Conservation (phyloP, 208 protist genomes). For the Angomonas ambiguus region DNA sequence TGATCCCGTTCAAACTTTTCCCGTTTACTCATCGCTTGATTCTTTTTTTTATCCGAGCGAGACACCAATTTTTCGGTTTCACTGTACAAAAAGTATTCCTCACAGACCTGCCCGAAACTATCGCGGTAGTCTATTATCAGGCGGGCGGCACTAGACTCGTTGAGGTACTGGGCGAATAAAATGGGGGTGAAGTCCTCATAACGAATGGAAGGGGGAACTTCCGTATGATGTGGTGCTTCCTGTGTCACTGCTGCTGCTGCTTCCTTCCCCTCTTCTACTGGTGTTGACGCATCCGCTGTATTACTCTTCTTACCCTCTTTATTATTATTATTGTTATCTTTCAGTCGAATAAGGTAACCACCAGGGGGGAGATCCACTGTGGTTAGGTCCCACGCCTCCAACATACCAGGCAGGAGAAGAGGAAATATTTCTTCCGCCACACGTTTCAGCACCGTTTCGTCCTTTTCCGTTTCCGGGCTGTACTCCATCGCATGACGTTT, state of each 20-base stretch:
- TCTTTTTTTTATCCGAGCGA: slow-evolving; percentile 77
- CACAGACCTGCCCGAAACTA: slow-evolving; percentile 90
- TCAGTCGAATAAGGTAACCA: slow-evolving; percentile 53
- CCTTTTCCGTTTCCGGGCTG: neutral
- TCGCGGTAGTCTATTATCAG: slow-evolving; percentile 36
- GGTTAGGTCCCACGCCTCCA: slow-evolving; percentile 47
- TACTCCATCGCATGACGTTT: neutral
- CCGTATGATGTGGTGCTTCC: neutral
- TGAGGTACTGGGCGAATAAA: slow-evolving; percentile 78
- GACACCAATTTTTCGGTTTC: slow-evolving; percentile 86
- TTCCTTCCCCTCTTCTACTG: neutral
- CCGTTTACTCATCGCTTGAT: slow-evolving; percentile 75
- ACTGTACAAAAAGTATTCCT: slow-evolving; percentile 91
- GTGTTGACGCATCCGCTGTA: neutral
- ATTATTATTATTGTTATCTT: slow-evolving; percentile 1
- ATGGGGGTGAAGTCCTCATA: slow-evolving; percentile 92
- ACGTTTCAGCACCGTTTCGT: neutral
- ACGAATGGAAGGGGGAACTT: slow-evolving; percentile 24
- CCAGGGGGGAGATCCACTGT: slow-evolving; percentile 36
- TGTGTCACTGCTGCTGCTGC: neutral
- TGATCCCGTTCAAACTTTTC: slow-evolving; percentile 90
- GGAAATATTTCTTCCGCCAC: slow-evolving; percentile 34
- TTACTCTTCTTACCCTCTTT: slow-evolving; percentile 10
- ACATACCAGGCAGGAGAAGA: slow-evolving; percentile 40
- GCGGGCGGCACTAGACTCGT: slow-evolving; percentile 3